phyloP scores from a whole-genome alignment of 352 stramenopile genomes.

The Phytophthora pinifolia region DNA sequence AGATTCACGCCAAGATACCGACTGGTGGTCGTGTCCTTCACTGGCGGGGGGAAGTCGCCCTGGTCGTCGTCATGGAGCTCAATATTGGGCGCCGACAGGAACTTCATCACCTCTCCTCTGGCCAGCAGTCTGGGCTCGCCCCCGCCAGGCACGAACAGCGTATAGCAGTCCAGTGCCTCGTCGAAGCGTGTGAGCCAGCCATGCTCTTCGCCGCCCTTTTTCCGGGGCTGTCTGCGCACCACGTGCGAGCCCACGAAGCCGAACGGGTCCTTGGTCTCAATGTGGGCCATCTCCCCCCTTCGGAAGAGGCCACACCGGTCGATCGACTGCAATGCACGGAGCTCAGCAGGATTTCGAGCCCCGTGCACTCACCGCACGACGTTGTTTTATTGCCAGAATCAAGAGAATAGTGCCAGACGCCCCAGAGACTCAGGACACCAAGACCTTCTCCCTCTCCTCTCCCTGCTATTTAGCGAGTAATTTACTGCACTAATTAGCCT shows the following conservation, averaged over 20 bases:
- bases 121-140: constrained; percentile 35
- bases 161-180: constrained; percentile 57
- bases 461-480: constrained; percentile 9
- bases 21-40: constrained; percentile 48
- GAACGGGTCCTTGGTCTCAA: constrained; percentile 60
- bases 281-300: constrained; percentile 30
- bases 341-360: constrained; percentile 16
- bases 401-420: not conserved
- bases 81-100: constrained; percentile 55
- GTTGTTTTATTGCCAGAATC: constrained; percentile 7
- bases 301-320: constrained; percentile 4
- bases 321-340: constrained; percentile 3
- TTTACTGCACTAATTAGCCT: constrained; percentile 15
- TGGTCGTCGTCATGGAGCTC: constrained; percentile 48
- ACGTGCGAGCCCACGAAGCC: constrained; percentile 66
- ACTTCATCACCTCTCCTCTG: constrained; percentile 64
- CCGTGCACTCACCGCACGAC: not conserved
- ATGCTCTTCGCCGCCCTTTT: constrained; percentile 35
- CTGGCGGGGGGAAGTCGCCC: constrained; percentile 46
- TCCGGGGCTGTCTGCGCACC: constrained; percentile 30
- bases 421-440: constrained; percentile 7
- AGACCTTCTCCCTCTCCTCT: constrained; percentile 5
- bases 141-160: constrained; percentile 55
- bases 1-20: constrained; percentile 56
- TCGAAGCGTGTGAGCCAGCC: constrained; percentile 79